A percentile compares a stretch with the other conserved stretches of the same genome.
phyloP scores from a whole-genome alignment of 2,329 filamentous ascomycete genomes.

The Botryotinia narcissicola region DNA sequence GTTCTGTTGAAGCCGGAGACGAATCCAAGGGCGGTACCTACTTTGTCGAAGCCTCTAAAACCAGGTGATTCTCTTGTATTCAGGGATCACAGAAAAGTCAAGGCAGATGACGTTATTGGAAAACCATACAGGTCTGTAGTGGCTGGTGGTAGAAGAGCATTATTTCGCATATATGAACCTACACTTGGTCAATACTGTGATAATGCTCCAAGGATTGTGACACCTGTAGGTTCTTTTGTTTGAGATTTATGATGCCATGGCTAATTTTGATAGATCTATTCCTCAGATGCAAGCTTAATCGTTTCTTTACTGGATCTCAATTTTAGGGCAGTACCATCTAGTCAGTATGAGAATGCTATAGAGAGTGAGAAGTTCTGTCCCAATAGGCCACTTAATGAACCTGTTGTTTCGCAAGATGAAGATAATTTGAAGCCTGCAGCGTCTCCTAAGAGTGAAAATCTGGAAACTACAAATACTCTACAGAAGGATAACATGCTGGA shows the following conservation, averaged over 20 bases:
- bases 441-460: not conserved
- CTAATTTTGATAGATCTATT: slow-evolving; percentile 57
- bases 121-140: slow-evolving; percentile 29
- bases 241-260: not conserved
- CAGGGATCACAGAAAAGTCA: slow-evolving; percentile 31
- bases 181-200: slow-evolving; percentile 67
- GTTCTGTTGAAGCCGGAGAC: slow-evolving; percentile 33
- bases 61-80: slow-evolving; percentile 33
- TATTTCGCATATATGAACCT: slow-evolving; percentile 54
- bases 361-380: not conserved
- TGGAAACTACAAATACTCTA: not conserved
- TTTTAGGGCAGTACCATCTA: not conserved
- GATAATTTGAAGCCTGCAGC: not conserved
- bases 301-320: slow-evolving; percentile 75
- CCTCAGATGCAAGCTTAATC: slow-evolving; percentile 71
- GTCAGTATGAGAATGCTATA: slow-evolving; percentile 39
- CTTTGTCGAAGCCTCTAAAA: slow-evolving; percentile 44
- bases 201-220: slow-evolving; percentile 69
- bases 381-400: not conserved
- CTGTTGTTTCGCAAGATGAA: not conserved
- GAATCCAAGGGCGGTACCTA: slow-evolving; percentile 23
- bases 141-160: slow-evolving; percentile 25
- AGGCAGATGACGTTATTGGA: slow-evolving; percentile 42
- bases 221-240: slow-evolving; percentile 55
- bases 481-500: slow-evolving; percentile 45